Evolutionary conservation across 805 yeast species (phyloP), one percentile per base, ranked within the genome.

Genomic region (Candida succiphila): DNA sequence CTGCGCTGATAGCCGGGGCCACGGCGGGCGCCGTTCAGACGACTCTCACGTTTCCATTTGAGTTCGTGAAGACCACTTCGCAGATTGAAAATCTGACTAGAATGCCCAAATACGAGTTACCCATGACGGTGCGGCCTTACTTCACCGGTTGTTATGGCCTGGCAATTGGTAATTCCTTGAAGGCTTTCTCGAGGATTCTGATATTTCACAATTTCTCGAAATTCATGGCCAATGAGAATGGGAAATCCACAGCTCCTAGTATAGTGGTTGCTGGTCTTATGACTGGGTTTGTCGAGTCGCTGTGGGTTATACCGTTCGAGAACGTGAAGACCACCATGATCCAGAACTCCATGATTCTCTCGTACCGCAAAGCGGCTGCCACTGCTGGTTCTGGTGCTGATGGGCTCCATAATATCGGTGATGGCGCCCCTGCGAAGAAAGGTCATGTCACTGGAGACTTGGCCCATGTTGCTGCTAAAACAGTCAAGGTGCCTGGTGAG

Each of bases 271-370:
- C 96, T 4, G 95, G 94, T 8, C 45, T 72, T 41, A 70, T 85
- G 62, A 82, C 95, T 5, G 97, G 95, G 2, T 65, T 81, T 37
- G 60, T 78, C 29, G 97, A 92, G 54, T 77, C 94, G 2, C 41
- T 87, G 23, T 72, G 82, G 67, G 74, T 89, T 17, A 82, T 92
- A 15, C 98, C 97, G 0, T 88, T 89, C 52, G 98, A 89, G 49
- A 83, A 79, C 48, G 65, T 86, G 43, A 86, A 86, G 50, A 78
- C 82, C 2, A 67, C 80, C 7, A 72, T 83, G 83, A 78, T 86
- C 39, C 94, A 85, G 46, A 77, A 80, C 49, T 64, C 77, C 31
- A 44, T 68, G 7, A 38, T 44, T 17, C 58, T 57, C 27, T 49
- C 54, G 7, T 46, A 63, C 12, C 61, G 59, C 2, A 42, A 49